Conservation (phyloP, 345 rosid species). For the Eucalyptus urophylla region DNA sequence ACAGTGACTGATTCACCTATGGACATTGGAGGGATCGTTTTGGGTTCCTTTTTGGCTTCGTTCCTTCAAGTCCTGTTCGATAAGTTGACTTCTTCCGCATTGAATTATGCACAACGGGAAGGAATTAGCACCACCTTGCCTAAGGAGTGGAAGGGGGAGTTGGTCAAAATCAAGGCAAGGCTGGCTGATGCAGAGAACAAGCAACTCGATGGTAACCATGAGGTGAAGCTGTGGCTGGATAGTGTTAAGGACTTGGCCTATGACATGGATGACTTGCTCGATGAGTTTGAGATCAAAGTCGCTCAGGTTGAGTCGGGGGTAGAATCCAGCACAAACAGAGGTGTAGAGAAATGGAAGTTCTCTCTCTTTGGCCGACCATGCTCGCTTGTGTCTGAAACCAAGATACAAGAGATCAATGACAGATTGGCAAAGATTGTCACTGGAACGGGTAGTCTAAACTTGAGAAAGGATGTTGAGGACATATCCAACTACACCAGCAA, state of each 20-base stretch:
- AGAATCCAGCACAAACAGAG: no score
- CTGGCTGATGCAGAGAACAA: no score
- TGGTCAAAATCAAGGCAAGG: no score
- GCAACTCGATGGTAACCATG: no score
- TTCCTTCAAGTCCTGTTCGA: fast-evolving
- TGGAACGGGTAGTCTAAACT: fast-evolving
- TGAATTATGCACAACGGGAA: fast-evolving
- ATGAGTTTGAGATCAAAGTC: not conserved
- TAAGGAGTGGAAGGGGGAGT: no score
- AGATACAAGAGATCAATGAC: no score
- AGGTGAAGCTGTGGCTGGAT: no score
- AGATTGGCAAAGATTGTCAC: fast-evolving
- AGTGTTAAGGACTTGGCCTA: no score
- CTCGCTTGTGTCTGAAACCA: not conserved
- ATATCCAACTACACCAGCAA: fast-evolving
- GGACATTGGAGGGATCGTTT: not conserved
- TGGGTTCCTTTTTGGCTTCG: not conserved
- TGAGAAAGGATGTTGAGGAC: no score
- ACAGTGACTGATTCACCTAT: no score
- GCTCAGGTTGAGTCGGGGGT: fast-evolving
- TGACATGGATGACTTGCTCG: not conserved
- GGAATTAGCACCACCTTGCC: no score
- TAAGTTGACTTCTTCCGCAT: fast-evolving
- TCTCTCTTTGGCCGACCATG: fast-evolving
- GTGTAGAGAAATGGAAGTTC: not conserved